phyloP scores from a whole-genome alignment of 2,329 filamentous ascomycete genomes.

The Talaromyces islandicus region DNA sequence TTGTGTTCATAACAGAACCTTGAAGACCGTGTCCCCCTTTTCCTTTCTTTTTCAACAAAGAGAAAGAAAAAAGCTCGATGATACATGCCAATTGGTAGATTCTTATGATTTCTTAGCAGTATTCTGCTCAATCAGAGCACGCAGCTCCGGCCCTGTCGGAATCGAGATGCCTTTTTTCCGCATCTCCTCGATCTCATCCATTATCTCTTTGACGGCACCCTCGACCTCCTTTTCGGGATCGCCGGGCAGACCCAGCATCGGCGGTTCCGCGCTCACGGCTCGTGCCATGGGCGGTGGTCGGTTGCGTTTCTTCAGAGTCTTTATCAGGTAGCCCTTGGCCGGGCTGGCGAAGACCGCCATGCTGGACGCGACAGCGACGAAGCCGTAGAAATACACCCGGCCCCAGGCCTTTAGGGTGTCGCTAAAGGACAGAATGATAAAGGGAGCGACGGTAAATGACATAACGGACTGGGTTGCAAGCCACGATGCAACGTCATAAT shows the following conservation, averaged over 20 bases:
- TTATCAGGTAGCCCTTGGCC: conserved; percentile 57
- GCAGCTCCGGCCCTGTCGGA: conserved; percentile 46
- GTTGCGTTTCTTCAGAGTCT: conserved; percentile 54
- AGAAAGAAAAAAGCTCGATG: background rate
- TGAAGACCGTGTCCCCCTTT: background rate
- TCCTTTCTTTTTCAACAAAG: background rate
- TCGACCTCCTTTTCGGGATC: conserved; percentile 71
- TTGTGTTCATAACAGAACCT: background rate
- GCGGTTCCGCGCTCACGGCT: conserved; percentile 37
- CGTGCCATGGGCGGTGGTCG: conserved; percentile 23
- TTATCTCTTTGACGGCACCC: conserved; percentile 71
- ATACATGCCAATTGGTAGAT: background rate
- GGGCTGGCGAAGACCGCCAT: conserved; percentile 76
- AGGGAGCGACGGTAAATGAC: conserved; percentile 76
- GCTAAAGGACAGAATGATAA: conserved; percentile 70
- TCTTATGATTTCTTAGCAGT: background rate
- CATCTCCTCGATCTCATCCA: conserved; percentile 62
- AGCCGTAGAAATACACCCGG: conserved; percentile 81
- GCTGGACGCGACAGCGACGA: conserved; percentile 59
- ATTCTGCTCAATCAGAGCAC: conserved; percentile 45
- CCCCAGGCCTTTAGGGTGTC: conserved; percentile 72
- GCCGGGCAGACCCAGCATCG: conserved; percentile 70
- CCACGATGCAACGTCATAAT: conserved; percentile 77
- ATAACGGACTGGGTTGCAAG: conserved; percentile 75
- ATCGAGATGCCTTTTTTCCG: conserved; percentile 43